Base-by-base conservation (phyloP, 73 alveolate genomes). In the Loxodes magnus region DNA sequence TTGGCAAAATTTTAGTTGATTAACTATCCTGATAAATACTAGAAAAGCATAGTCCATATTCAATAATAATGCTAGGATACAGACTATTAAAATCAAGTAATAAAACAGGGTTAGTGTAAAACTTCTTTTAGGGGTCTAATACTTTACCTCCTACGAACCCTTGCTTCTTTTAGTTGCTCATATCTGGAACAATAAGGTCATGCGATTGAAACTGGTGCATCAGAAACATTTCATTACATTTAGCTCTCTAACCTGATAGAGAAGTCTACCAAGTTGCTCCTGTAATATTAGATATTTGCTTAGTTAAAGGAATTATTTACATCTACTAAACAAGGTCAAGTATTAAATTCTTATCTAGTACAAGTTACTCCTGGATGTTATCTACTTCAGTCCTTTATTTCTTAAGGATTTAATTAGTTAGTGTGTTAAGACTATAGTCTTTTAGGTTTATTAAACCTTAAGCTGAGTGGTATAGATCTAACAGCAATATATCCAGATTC, bases 191-290 rank as follows among this genome's bases (percentile, higher is more conserved):
- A 1, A 46, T 22, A 3, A 22, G 27, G 22, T 24, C 21, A 10
- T 17, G 19, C 62, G 55, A 67, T 28, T 60, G 71, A 72, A 94
- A 94, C 64, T 96, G 96, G 68, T 96, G 99, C 69, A 95, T 71
- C 28, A 96, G 77, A 14, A 96, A 79, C 89, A 74, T 66, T 80
- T 96, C 99, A 55, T 94, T 91, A 43, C 99, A 79, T 70, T 93
- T 97, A 2, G 99, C 99, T 41, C 99, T 86, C 34, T 96, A 82
- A 71, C 92, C 90, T 55, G 77, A 82, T n/a, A 88, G 77, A 31
- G 99, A 93, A 48, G 95, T 82, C 24, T 65, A 71, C 99, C 99
- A 96, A 25, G 86, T 64, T 66, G 93, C 92, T 29, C 99, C 99
- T 7, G 99, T 96, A 31, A 96, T 79, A 35, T 80, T 74, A 4